Percentiles rank a stretch among this genome's conserved stretches.
phyloP scores from a whole-genome alignment of 257 asterid genomes.

The Verbena officinalis region DNA sequence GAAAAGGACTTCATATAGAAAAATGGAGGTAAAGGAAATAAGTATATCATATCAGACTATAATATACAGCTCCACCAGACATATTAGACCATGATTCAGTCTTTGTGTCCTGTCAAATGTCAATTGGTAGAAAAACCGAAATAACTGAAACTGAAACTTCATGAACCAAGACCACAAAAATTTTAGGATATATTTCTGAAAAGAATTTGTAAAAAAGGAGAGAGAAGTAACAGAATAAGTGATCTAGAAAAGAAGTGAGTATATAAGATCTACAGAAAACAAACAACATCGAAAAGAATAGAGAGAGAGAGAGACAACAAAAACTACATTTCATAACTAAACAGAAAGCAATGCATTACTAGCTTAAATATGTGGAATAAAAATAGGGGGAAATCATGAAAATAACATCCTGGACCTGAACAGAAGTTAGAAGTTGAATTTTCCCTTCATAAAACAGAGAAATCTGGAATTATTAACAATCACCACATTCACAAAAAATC shows the following conservation, averaged over 20 bases:
- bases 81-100: constrained; percentile 32
- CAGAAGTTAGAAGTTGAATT: constrained; percentile 2
- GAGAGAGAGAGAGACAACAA: not conserved
- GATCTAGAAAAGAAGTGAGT: constrained; percentile 5
- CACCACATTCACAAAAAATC: too few relatives aligned
- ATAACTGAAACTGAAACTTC: constrained; percentile 37
- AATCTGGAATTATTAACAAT: not conserved
- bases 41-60: constrained; percentile 37
- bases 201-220: not conserved
- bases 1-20: constrained; percentile 32
- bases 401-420: constrained; percentile 13
- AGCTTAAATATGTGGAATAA: not conserved
- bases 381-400: not conserved
- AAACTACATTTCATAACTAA: constrained; percentile 1
- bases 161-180: constrained; percentile 32
- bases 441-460: constrained; percentile 21
- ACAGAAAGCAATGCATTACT: constrained; percentile 13
- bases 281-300: not conserved
- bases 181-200: constrained; percentile 9
- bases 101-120: constrained; percentile 18
- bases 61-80: constrained; percentile 37
- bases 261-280: not conserved
- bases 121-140: constrained; percentile 33
- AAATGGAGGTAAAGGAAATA: constrained; percentile 28
- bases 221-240: not conserved